These are phyloP conservation scores for Metschnikowia vanudenii DNA, from an alignment of 805 yeast genomes.

Conservation along the genomic window DNA sequence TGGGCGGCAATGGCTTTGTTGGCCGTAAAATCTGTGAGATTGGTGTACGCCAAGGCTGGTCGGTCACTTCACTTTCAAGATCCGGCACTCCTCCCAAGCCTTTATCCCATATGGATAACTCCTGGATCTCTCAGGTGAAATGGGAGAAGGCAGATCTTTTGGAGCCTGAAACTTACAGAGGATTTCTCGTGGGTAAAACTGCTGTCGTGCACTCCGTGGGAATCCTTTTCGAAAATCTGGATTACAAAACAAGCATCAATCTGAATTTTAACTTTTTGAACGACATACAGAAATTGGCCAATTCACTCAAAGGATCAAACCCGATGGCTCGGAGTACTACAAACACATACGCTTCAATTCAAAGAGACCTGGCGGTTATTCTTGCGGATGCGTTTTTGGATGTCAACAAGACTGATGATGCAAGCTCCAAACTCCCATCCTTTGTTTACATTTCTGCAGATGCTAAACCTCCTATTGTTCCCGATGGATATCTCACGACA, in stretches of 20 bases:
- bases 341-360: conserved; percentile 59
- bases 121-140: conserved; percentile 57
- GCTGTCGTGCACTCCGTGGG: conserved; percentile 87
- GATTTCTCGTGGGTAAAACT: conserved; percentile 46
- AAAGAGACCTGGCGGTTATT: conserved; percentile 64
- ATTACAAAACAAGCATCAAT: conserved; percentile 58
- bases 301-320: conserved; percentile 49
- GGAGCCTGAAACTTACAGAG: conserved; percentile 55
- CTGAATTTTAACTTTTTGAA: conserved; percentile 37
- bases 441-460: conserved; percentile 85
- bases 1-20: conserved; percentile 88
- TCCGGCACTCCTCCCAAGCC: conserved; percentile 53
- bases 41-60: conserved; percentile 59
- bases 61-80: conserved; percentile 68
- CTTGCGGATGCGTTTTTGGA: conserved; percentile 56
- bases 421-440: conserved; percentile 24
- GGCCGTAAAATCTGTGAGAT: conserved; percentile 67
- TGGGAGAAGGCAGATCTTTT: conserved; percentile 73
- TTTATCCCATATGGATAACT: conserved; percentile 13
- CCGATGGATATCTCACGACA: conserved; percentile 67
- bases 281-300: conserved; percentile 31
- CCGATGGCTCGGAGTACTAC: conserved; percentile 54
- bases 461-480: conserved; percentile 59
- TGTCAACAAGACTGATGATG: conserved; percentile 1
- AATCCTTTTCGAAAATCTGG: conserved; percentile 62